Evolutionary conservation across 768 basidiomycete species (phyloP), one percentile per base, ranked within the genome.

Genomic region (Russula emetica): DNA sequence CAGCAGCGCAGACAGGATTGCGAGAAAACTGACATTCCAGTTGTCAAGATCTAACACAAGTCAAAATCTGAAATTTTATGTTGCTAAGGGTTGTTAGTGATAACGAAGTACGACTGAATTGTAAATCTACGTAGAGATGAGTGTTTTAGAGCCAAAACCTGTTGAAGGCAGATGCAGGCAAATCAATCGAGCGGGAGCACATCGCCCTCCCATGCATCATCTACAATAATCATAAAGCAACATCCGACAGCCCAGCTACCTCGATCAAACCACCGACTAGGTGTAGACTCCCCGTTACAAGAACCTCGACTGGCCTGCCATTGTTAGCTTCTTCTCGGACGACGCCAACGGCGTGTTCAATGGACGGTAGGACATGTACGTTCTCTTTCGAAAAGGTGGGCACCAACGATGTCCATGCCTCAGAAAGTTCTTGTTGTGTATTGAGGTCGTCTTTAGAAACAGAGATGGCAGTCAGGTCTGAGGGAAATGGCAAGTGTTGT

Each of bases 251-350:
- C 24, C 85, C 88, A 20, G 94, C 90, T 16, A 92, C 94, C 72
- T 98, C 96, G 59, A 98, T 88, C 14, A 94, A 79, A 2, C 97
- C 97, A 22, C 97, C 97, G 8, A 98, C 86, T 18, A 99, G 82
- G 76, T 95, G 95, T 66, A 99, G 73, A 74, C 94, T 97, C 5
- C 97, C 97, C 3, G 93, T 82, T 7, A 96, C 94, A 18, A 99
- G 78, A n/a, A 94, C 84, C 61, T 88, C 79, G 14, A 76, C 73
- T 1, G 75, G 70, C 47, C 68, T 68, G 44, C 72, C 67, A 2
- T 72, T 69, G 5, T 71, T 66, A 18, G 52, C 61, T 6, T 84
- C 70, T 3, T 74, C 70, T 14, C 85, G 80, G 5, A 93, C 81
- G 28, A 84, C 70, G 34, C 80, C 78, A n/a, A 98, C 79, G 5